Evolutionary conservation across 306 rosid species (phyloP).

Genomic region (Gynostemma pentaphyllum): DNA sequence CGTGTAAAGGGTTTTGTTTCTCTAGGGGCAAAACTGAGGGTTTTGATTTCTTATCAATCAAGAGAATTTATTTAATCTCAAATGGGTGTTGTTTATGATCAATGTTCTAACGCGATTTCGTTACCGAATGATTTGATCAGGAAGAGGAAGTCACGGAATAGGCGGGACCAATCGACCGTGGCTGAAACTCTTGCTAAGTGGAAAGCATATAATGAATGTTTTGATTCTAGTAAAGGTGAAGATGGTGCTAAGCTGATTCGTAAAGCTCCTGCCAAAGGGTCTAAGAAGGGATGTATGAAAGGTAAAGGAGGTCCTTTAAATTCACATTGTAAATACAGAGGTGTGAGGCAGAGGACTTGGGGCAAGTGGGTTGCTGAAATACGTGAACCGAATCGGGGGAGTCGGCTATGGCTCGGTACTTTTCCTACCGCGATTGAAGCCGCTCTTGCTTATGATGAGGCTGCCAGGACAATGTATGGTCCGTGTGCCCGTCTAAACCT

Average conservation of each 20-base stretch:
- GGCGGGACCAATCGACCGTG: slow-evolving; percentile 40
- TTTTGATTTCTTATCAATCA: background rate
- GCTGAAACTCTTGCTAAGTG: slow-evolving; percentile 70
- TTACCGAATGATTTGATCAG: slow-evolving; percentile 31
- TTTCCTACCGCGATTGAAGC: slow-evolving; percentile 60
- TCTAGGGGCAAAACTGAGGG: background rate
- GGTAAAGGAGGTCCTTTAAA: slow-evolving; percentile 97
- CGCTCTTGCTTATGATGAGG: slow-evolving; percentile 73
- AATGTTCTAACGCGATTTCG: slow-evolving; percentile 14
- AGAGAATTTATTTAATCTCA: background rate
- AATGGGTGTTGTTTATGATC: slow-evolving; percentile 44
- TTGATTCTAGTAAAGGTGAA: slow-evolving; percentile 16
- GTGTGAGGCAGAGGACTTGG: slow-evolving; percentile 98
- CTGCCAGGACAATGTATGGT: slow-evolving; percentile 91
- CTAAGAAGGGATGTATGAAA: slow-evolving; percentile 98
- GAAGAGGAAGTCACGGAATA: slow-evolving; percentile 70
- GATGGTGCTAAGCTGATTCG: slow-evolving; percentile 23
- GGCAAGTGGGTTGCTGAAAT: slow-evolving; percentile 97
- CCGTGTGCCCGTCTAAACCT: slow-evolving; percentile 66
- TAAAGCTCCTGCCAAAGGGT: slow-evolving; percentile 70
- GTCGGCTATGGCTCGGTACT: slow-evolving; percentile 79
- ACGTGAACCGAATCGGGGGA: slow-evolving; percentile 69
- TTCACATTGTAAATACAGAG: slow-evolving; percentile 57
- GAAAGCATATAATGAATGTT: slow-evolving; percentile 41
- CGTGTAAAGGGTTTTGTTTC: background rate